phyloP scores from a whole-genome alignment of 2,329 filamentous ascomycete genomes.

The Fusarium caatingaense region DNA sequence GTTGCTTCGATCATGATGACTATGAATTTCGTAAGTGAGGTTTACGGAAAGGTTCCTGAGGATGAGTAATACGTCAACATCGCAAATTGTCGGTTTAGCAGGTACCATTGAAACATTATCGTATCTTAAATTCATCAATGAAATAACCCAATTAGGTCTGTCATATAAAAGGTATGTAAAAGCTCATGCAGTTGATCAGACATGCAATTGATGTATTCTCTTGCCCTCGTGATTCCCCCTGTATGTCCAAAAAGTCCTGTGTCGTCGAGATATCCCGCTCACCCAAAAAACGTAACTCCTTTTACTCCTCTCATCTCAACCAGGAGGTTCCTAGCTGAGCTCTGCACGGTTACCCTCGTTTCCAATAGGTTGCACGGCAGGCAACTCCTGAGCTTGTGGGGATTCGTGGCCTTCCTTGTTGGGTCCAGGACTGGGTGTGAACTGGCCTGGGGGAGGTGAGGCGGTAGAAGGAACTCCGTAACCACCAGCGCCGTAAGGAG shows the following conservation, averaged over 20 bases:
- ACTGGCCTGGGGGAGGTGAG: conserved; percentile 45
- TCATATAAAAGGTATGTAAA: conserved; percentile 37
- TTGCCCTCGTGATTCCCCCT: conserved; percentile 1
- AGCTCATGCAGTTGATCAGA: conserved; percentile 21
- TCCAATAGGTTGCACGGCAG: conserved; percentile 46
- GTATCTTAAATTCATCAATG: conserved; percentile 17
- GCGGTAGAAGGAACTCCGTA: conserved; percentile 36
- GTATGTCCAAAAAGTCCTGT: conserved; percentile 15
- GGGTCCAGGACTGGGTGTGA: conserved; percentile 48
- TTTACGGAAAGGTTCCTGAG: not conserved
- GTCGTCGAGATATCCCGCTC: not conserved
- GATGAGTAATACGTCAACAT: not conserved
- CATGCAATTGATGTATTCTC: conserved; percentile 25
- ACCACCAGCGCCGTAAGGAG: conserved; percentile 38
- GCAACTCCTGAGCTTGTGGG: conserved; percentile 44
- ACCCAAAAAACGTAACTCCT: conserved; percentile 14
- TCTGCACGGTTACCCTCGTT: conserved; percentile 51
- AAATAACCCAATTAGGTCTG: conserved; percentile 19
- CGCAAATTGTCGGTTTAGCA: not conserved
- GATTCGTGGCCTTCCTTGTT: conserved; percentile 36
- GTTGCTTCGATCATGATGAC: not conserved
- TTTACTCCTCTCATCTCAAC: conserved; percentile 4
- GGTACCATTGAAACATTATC: conserved; percentile 12
- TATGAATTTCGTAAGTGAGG: not conserved
- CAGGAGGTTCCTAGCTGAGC: conserved; percentile 36